phyloP scores from a whole-genome alignment of 2,329 filamentous ascomycete species.

The Ophiognomonia clavigignenti-juglandacearum region DNA sequence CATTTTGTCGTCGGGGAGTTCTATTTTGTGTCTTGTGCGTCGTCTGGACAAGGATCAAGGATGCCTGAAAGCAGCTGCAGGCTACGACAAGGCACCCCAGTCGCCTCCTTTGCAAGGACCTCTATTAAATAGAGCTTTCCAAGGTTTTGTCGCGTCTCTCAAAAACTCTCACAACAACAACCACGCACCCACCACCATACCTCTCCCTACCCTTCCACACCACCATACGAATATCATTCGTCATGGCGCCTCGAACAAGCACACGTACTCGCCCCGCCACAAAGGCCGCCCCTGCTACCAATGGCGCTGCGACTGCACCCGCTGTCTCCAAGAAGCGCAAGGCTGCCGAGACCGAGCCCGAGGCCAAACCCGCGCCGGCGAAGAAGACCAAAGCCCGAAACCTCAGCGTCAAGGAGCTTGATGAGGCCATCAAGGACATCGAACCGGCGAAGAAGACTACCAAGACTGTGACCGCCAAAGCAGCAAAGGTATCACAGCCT shows the following conservation, averaged over 20 bases:
- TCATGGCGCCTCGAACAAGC: slow-evolving; percentile 13
- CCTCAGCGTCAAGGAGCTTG: neutral
- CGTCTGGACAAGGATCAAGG: neutral
- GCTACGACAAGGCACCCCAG: neutral
- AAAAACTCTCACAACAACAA: neutral
- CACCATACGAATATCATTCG: neutral
- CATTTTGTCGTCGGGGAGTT: no score
- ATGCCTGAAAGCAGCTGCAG: neutral
- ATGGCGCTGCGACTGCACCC: slow-evolving; percentile 4
- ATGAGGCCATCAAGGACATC: slow-evolving; percentile 3
- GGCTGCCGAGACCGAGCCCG: slow-evolving; percentile 6
- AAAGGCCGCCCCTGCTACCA: slow-evolving; percentile 8
- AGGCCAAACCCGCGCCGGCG: neutral
- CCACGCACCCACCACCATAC: neutral
- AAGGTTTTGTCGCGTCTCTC: neutral
- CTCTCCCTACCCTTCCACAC: neutral
- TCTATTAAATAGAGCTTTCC: no score
- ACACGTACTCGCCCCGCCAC: slow-evolving; percentile 10
- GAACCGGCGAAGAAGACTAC: neutral
- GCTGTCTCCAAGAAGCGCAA: slow-evolving; percentile 16
- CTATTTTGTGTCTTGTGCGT: no score
- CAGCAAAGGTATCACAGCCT: slow-evolving; percentile 4
- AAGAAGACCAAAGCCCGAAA: slow-evolving; percentile 3
- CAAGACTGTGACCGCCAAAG: slow-evolving; percentile 5
- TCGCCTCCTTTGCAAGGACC: neutral